These are phyloP conservation scores for Cystoisospora suis DNA, from an alignment of 169 alveolate genomes.

Conservation along the genomic window DNA sequence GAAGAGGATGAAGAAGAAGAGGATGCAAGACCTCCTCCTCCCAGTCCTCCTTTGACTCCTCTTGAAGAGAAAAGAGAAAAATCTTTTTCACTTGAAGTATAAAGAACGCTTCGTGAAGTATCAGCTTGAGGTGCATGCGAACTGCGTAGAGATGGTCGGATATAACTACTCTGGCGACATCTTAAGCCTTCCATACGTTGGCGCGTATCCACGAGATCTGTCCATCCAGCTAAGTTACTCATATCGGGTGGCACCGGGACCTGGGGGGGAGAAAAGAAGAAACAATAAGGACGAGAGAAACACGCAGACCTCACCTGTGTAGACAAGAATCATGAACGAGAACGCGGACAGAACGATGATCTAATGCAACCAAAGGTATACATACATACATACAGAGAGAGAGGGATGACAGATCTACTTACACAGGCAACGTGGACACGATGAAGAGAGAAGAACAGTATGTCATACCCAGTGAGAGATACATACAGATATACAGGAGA, in stretches of 20 bases:
- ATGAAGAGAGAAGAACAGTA: too few species aligned
- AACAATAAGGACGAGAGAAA: neutral
- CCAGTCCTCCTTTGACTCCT: too few species aligned
- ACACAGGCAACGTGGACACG: too few species aligned
- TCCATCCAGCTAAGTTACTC: conserved; percentile 60
- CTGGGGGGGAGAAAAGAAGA: conserved; percentile 15
- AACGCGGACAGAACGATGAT: neutral
- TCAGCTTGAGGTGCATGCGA: too few species aligned
- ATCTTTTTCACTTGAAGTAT: too few species aligned
- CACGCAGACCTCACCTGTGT: neutral
- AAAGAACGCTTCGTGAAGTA: too few species aligned
- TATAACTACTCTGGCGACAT: conserved; percentile 57
- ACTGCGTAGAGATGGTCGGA: conserved; percentile 44
- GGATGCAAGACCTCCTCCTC: too few species aligned
- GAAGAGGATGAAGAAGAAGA: too few species aligned
- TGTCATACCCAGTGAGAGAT: neutral
- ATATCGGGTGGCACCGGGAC: conserved; percentile 54
- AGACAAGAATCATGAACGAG: neutral
- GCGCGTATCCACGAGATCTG: conserved; percentile 56
- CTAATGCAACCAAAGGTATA: neutral
- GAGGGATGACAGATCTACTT: too few species aligned
- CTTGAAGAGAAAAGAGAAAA: too few species aligned
- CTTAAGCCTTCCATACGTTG: conserved; percentile 64
- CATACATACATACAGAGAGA: neutral
- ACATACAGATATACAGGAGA: too few species aligned